Evolutionary conservation across 2,329 filamentous ascomycete genomes (phyloP).

Genomic region (Diplodia seriata): DNA sequence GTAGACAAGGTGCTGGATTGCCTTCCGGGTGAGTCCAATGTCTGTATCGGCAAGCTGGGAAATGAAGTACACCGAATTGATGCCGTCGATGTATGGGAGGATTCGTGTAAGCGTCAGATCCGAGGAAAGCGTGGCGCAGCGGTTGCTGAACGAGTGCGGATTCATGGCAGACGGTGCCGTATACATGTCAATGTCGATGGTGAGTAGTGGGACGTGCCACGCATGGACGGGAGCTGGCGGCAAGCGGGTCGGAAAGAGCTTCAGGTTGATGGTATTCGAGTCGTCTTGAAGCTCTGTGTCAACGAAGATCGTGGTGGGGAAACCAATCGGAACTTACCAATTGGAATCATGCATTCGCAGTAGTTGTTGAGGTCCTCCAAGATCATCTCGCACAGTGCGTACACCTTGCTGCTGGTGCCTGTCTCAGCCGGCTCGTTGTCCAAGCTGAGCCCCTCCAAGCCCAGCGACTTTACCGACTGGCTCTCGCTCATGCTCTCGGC

Average conservation of each 20-base stretch:
- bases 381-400: conserved; percentile 80
- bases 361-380: conserved; percentile 96
- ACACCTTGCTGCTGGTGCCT: conserved; percentile 60
- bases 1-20: conserved; percentile 87
- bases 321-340: conserved; percentile 64
- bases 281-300: conserved; percentile 66
- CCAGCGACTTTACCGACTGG: conserved; percentile 20
- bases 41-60: conserved; percentile 85
- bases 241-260: conserved; percentile 84
- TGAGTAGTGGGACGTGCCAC: conserved; percentile 88
- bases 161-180: conserved; percentile 23
- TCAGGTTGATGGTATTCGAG: conserved; percentile 94
- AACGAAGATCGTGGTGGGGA: not conserved
- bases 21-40: conserved; percentile 82
- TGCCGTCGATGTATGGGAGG: conserved; percentile 85
- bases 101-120: conserved; percentile 81
- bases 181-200: conserved; percentile 53
- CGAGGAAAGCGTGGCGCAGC: conserved; percentile 61
- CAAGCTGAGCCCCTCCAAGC: conserved; percentile 22
- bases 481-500: conserved; percentile 25
- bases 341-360: conserved; percentile 97
- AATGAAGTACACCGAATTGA: conserved; percentile 87
- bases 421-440: conserved; percentile 42
- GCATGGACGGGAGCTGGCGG: conserved; percentile 78
- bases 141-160: conserved; percentile 40